Evolutionary conservation across 352 stramenopile genomes (phyloP).

Genomic region (Globisporangium parvum): DNA sequence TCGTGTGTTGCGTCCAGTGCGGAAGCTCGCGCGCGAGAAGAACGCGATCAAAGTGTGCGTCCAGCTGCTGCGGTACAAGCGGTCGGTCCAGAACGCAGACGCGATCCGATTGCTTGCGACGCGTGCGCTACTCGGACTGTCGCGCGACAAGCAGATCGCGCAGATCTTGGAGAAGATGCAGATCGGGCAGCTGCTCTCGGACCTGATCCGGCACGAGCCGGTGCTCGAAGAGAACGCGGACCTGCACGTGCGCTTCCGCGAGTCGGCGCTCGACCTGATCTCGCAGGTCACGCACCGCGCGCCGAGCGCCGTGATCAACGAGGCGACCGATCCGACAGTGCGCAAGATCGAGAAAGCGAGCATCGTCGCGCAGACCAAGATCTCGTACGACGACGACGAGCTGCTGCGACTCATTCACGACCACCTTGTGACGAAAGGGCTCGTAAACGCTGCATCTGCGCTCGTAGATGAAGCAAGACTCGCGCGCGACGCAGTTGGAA

Average conservation of each 20-base stretch:
- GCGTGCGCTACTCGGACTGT: conserved; percentile 71
- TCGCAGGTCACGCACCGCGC: conserved; percentile 80
- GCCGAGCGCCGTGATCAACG: conserved; percentile 80
- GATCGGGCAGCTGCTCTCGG: conserved; percentile 74
- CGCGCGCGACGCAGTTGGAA: conserved; percentile 10
- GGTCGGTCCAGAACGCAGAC: conserved; percentile 83
- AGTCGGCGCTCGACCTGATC: conserved; percentile 84
- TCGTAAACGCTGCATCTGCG: conserved; percentile 44
- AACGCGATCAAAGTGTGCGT: conserved; percentile 87
- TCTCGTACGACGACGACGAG: conserved; percentile 82
- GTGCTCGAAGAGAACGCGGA: conserved; percentile 84
- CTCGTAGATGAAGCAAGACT: conserved; percentile 48
- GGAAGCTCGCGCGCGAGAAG: conserved; percentile 65
- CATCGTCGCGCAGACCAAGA: conserved; percentile 84
- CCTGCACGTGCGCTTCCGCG: conserved; percentile 81
- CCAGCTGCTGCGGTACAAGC: conserved; percentile 82
- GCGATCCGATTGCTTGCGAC: conserved; percentile 78
- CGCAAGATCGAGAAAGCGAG: conserved; percentile 87
- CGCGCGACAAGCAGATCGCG: conserved; percentile 83
- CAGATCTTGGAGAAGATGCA: conserved; percentile 91
- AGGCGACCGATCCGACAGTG: conserved; percentile 82
- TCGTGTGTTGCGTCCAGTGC: conserved; percentile 58
- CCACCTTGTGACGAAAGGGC: conserved; percentile 74
- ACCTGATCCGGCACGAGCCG: conserved; percentile 82
- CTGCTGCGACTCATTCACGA: conserved; percentile 78